A percentile compares a stretch with the other conserved stretches of the same genome.
phyloP scores from a whole-genome alignment of 2,329 filamentous ascomycete genomes.

The Diaporthe ampelina region DNA sequence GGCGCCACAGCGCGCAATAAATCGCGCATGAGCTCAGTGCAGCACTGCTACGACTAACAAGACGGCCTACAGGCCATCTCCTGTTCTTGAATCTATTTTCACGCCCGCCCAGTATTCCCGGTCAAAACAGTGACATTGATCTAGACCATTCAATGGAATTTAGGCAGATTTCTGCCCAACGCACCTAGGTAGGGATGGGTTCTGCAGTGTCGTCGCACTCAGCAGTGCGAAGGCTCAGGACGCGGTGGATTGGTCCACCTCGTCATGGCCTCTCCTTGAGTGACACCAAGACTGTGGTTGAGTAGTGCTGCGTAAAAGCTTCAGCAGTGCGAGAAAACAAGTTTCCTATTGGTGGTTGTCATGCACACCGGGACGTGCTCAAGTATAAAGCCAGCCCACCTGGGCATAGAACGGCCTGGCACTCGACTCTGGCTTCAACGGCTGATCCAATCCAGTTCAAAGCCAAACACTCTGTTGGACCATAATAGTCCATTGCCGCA shows the following conservation, averaged over 20 bases:
- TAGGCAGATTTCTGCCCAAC: neutral
- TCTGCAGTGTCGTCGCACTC: neutral
- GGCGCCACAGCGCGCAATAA: conserved; percentile 4
- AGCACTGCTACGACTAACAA: neutral
- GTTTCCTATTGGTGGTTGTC: neutral
- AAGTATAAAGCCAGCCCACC: neutral
- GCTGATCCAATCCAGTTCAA: neutral
- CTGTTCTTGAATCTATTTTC: neutral
- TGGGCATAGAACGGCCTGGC: too few species aligned
- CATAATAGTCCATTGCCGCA: neutral
- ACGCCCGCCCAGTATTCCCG: too few species aligned
- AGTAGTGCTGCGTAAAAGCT: neutral
- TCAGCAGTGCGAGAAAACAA: neutral
- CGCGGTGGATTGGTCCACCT: neutral
- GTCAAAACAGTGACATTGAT: neutral
- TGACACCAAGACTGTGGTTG: neutral
- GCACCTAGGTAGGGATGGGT: neutral
- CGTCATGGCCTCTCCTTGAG: neutral
- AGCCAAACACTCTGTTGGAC: neutral
- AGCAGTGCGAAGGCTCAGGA: neutral
- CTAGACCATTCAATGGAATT: neutral
- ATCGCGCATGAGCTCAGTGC: neutral
- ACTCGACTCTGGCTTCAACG: neutral
- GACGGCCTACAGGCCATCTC: neutral
- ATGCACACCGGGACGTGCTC: neutral